phyloP scores from a whole-genome alignment of 2,329 filamentous ascomycete genomes.

The Fusarium robinianum region DNA sequence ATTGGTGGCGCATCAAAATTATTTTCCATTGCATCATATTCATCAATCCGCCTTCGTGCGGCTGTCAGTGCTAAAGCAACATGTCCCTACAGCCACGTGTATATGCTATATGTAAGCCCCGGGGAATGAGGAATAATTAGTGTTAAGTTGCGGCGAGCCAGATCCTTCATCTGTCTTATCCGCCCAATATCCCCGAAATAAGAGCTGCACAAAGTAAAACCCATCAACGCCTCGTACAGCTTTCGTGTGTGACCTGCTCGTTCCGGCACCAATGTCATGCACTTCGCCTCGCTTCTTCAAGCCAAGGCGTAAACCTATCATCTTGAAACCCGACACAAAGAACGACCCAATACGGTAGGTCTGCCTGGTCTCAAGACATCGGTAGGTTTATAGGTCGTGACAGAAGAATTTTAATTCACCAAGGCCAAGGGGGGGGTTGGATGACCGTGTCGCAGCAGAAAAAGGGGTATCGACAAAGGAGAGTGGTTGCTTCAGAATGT shows the following conservation, averaged over 20 bases:
- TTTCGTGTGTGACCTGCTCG: constrained; percentile 35
- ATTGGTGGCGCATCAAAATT: constrained; percentile 21
- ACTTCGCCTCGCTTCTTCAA: constrained; percentile 19
- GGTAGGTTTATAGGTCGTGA: too few relatives aligned
- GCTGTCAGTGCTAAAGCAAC: too few relatives aligned
- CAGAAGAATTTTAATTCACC: background rate
- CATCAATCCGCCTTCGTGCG: constrained; percentile 12
- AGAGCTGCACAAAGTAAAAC: constrained; percentile 24
- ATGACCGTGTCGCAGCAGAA: constrained; percentile 13
- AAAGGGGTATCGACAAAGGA: constrained; percentile 38
- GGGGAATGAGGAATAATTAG: constrained; percentile 33
- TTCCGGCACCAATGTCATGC: constrained; percentile 35
- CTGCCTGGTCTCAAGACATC: background rate
- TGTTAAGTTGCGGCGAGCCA: constrained; percentile 30
- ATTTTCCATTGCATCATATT: constrained; percentile 24
- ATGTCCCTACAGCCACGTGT: constrained; percentile 33
- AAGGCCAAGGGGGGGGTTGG: constrained; percentile 1
- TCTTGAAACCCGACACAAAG: constrained; percentile 9
- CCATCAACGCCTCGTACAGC: constrained; percentile 36
- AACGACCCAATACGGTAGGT: constrained; percentile 16
- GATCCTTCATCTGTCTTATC: constrained; percentile 27
- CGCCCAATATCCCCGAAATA: constrained; percentile 18
- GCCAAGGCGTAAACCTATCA: too few relatives aligned
- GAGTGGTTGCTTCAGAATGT: constrained; percentile 21
- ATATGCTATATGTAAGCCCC: constrained; percentile 36